Evolutionary conservation across 23 red algal species (phyloP), one percentile per base, ranked within the genome.

Genomic region (Gracilariopsis chorda): DNA sequence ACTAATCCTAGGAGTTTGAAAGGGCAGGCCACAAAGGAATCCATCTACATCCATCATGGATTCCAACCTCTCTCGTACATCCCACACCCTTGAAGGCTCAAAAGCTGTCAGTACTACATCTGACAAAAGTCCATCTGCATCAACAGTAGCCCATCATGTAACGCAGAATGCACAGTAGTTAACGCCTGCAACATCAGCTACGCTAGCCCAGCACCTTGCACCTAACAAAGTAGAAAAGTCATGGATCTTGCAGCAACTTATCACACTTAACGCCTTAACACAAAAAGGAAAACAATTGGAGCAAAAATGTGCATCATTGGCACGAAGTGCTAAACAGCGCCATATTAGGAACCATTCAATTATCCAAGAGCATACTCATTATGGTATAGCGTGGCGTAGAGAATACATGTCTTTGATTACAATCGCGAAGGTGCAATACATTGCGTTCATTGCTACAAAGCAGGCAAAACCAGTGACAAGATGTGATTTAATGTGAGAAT

Each of bases 171-270:
- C n/a, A n/a, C n/a, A n/a, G n/a, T n/a, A n/a, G n/a, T n/a, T n/a
- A n/a, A n/a, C n/a, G n/a, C n/a, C n/a, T n/a, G n/a, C n/a, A n/a
- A n/a, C n/a, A n/a, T n/a, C n/a, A n/a, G n/a, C n/a, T n/a, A n/a
- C n/a, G n/a, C n/a, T n/a, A n/a, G n/a, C n/a, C n/a, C n/a, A 55
- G 23, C 0, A 47, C 23, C 55, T 80, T 55, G 44, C 25, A 30
- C 44, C 49, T 20, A 88, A 88, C 37, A 77, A 74, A 10, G 44
- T 88, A 27, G 83, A 88, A 30, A 88, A 88, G 24, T 35, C 32
- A 35, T 88, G 69, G 64, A 13, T 88, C 9, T 47, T 88, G 73
- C 65, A n/a, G 25, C 48, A 74, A 32, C 53, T 88, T 13, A 74
- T 65, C 0, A 39, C 55, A 2, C 48, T 76, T 21, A 12, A 64